Percentiles rank a stretch among this genome's conserved stretches.
Evolutionary conservation across 306 rosid genomes (phyloP).

Genomic region (Psophocarpus tetragonolobus): DNA sequence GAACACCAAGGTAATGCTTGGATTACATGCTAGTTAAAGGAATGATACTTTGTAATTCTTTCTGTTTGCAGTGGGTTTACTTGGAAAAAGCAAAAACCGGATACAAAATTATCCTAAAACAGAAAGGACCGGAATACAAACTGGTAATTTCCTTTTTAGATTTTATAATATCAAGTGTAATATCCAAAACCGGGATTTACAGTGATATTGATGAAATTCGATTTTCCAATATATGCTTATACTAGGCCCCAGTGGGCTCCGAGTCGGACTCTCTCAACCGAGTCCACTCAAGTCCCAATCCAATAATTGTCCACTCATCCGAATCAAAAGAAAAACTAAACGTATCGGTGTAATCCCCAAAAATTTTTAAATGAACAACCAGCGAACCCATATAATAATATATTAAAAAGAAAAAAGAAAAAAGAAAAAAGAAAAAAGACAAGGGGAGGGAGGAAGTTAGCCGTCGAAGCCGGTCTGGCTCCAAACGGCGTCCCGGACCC

Average conservation of each 20-base stretch:
- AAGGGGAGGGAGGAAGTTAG: constrained; percentile 8
- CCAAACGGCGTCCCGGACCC: constrained; percentile 97
- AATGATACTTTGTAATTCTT: not conserved
- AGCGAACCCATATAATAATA: not conserved
- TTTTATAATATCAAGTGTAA: not conserved
- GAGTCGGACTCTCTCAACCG: constrained; percentile 31
- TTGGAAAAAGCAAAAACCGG: not conserved
- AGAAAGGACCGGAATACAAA: too few relatives aligned
- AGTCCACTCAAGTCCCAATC: constrained; percentile 30
- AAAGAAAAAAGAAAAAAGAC: too few relatives aligned
- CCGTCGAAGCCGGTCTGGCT: constrained; percentile 96
- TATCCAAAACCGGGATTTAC: not conserved
- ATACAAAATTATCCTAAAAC: not conserved
- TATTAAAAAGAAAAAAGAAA: too few relatives aligned
- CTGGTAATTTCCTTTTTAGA: not conserved
- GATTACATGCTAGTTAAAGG: not conserved
- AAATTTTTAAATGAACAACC: constrained; percentile 15
- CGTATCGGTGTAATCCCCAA: not conserved
- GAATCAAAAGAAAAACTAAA: not conserved
- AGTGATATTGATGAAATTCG: not conserved
- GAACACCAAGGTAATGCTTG: not conserved
- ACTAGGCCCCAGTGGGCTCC: constrained; percentile 42
- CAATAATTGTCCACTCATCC: constrained; percentile 44
- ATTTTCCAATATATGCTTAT: constrained; percentile 30
- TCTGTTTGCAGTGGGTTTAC: not conserved